Base-by-base conservation (phyloP, 257 asterid genomes). In the Nicotiana attenuata region DNA sequence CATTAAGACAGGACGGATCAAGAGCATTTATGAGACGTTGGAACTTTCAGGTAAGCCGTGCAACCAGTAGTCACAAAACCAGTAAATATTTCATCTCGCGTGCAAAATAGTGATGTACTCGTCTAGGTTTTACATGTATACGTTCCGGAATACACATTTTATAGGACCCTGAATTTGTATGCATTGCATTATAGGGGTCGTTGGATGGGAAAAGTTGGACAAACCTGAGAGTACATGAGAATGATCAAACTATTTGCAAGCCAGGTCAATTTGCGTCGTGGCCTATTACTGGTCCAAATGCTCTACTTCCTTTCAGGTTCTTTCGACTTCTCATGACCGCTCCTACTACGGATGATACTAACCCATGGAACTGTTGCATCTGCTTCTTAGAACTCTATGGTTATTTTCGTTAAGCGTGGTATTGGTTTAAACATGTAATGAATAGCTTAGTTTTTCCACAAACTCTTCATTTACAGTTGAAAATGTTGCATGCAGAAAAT, bases 301-400 rank as follows among this genome's bases (percentile, higher is more conserved):
- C 98, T 45, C 91, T 96, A 82, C 96, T 94, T 61, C 97, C 94
- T 50, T 93, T 96, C 91, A 89, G 98, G 86, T 93, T 85, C 90
- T 96, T 96, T 69, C 87, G 98, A 56, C 86, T 91, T 61, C 84
- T 85, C 52, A 84, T 94, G 83, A 85, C 88, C 2, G 93, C 88
- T 77, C 94, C 98, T 0, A 93, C 98, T 5, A 87, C 94, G 0
- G 99, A 94, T 41, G 77, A 85, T 45, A 82, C 91, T 24, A 90
- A 88, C 85, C 97, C 97, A 0, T 94, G 99, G 99, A 90, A 88
- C 93, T 90, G 92, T 78, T 92, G 98, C 92, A 91, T 91, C 68
- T 94, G 99, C 89, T 93, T 93, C 92, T 83, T 94, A 83, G 99
- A 96, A 91, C 97, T 96, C 60, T 96, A 96, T 61, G 99, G 99